Evolutionary conservation across 345 rosid genomes (phyloP).

Genomic region (Mallotus nudiflorus): DNA sequence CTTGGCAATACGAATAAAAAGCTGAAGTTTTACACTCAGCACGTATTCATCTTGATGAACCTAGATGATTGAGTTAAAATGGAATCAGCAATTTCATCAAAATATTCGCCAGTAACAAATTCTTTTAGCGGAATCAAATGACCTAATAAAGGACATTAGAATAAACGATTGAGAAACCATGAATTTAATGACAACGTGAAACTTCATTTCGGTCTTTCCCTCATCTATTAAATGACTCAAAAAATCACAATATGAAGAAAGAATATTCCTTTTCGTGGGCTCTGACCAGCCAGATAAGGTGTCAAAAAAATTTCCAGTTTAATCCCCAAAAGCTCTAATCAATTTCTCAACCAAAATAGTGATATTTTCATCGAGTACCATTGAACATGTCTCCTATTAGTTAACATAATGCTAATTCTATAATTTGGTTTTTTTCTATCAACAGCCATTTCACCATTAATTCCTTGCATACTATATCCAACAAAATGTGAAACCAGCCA

Average conservation of each 20-base stretch:
- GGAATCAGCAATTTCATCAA: constrained; percentile 19
- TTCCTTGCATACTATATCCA: too few relatives aligned
- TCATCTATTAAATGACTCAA: too few relatives aligned
- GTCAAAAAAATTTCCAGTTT: too few relatives aligned
- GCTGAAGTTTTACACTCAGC: constrained; percentile 77
- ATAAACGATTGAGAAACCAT: background rate
- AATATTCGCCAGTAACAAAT: constrained; percentile 6
- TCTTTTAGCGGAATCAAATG: background rate
- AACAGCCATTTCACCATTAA: too few relatives aligned
- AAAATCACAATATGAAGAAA: background rate
- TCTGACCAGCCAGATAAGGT: background rate
- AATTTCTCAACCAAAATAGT: background rate
- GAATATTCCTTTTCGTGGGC: background rate
- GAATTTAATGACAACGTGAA: background rate
- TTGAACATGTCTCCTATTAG: background rate
- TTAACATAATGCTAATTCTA: background rate
- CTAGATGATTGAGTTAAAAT: constrained; percentile 31
- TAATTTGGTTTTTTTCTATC: background rate
- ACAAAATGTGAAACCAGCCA: background rate
- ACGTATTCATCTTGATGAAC: constrained; percentile 80
- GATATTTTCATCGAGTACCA: background rate
- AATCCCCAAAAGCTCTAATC: too few relatives aligned
- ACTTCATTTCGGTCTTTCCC: background rate
- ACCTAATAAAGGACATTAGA: background rate
- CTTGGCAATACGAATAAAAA: constrained; percentile 69